These are phyloP conservation scores for Rhodotorula sphaerocarpa DNA, from an alignment of 768 basidiomycete species.

Conservation along the genomic window DNA sequence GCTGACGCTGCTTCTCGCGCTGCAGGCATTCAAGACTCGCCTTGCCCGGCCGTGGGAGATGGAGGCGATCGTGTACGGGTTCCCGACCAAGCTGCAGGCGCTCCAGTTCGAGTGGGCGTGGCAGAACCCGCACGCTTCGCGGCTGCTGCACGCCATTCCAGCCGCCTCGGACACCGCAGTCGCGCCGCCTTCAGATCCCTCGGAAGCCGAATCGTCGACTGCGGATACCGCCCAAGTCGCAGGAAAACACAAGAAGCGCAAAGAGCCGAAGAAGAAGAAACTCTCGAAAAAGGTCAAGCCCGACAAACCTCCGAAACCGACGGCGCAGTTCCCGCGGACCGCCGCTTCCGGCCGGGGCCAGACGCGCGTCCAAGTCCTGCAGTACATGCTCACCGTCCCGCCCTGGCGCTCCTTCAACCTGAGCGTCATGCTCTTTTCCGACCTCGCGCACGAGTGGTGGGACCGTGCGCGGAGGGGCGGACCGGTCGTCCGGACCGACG, in stretches of 20 bases:
- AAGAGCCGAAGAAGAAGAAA: constrained; percentile 7
- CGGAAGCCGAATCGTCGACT: too few species aligned
- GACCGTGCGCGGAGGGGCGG: constrained; percentile 16
- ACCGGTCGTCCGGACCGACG: constrained; percentile 15
- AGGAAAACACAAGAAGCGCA: not conserved
- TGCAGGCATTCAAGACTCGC: constrained; percentile 34
- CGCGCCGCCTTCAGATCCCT: not conserved
- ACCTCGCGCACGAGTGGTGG: constrained; percentile 38
- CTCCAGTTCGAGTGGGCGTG: constrained; percentile 50
- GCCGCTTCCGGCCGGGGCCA: constrained; percentile 27
- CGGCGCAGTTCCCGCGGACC: constrained; percentile 26
- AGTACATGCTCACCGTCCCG: constrained; percentile 41
- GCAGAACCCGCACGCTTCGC: constrained; percentile 46
- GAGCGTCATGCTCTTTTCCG: constrained; percentile 42
- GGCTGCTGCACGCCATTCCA: constrained; percentile 39
- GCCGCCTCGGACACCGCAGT: too few species aligned
- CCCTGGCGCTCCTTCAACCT: constrained; percentile 44
- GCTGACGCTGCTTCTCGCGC: constrained; percentile 13
- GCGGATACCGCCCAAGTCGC: too few species aligned
- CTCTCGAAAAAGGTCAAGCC: not conserved
- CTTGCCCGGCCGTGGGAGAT: constrained; percentile 43
- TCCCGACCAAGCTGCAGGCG: constrained; percentile 47
- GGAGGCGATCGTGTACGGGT: constrained; percentile 47
- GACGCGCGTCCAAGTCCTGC: constrained; percentile 41
- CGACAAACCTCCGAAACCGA: constrained; percentile 2